These are phyloP conservation scores for Lepidium sativum DNA, from an alignment of 345 rosid genomes.

Conservation along the genomic window DNA sequence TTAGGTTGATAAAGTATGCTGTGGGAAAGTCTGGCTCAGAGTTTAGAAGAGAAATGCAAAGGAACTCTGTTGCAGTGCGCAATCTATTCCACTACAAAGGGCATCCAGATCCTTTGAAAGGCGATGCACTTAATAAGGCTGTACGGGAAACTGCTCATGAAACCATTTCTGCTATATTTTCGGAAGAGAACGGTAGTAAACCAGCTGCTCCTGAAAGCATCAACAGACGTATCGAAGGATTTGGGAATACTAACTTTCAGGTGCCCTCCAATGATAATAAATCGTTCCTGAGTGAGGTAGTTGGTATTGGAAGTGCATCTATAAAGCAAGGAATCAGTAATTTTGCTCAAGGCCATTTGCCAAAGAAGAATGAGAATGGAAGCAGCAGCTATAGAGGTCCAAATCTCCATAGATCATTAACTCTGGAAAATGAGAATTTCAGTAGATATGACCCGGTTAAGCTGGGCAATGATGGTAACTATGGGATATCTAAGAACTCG, in stretches of 20 bases:
- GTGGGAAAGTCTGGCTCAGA: constrained; percentile 86
- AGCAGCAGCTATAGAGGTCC: constrained; percentile 69
- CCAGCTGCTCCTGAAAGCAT: constrained; percentile 54
- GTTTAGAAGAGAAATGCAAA: constrained; percentile 95
- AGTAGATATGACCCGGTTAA: constrained; percentile 67
- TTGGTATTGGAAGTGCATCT: constrained; percentile 91
- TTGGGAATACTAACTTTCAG: constrained; percentile 80
- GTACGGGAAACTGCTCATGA: constrained; percentile 89
- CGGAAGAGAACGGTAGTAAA: constrained; percentile 63
- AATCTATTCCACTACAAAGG: constrained; percentile 86
- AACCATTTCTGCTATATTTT: constrained; percentile 68
- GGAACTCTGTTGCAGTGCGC: constrained; percentile 73
- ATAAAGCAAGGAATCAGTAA: constrained; percentile 83
- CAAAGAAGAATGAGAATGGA: constrained; percentile 65
- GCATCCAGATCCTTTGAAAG: constrained; percentile 76
- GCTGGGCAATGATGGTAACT: constrained; percentile 45
- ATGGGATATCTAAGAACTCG: constrained; percentile 37
- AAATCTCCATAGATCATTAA: constrained; percentile 80
- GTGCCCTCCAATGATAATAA: constrained; percentile 72
- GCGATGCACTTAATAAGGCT: constrained; percentile 92
- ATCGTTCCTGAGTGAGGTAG: constrained; percentile 89
- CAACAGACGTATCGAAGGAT: constrained; percentile 79
- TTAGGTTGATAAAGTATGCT: constrained; percentile 77
- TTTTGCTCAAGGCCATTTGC: constrained; percentile 59
- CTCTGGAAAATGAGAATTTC: constrained; percentile 52